Conservation (phyloP, 768 basidiomycete genomes). For the Albatrellus ellisii region DNA sequence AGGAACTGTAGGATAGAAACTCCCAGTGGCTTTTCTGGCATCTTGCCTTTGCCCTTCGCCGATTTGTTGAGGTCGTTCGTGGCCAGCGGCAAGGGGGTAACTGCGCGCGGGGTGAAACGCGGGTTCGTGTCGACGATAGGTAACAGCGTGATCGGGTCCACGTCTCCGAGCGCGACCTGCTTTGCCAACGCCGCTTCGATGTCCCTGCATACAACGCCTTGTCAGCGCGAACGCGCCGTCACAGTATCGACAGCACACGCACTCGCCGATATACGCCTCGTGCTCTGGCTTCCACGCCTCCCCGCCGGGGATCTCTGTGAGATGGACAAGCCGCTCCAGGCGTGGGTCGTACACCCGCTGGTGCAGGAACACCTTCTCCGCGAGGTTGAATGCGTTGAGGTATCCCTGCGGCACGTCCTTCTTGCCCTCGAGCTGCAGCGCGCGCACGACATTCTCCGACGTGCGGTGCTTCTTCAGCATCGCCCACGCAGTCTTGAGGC, state of each 20-base stretch:
- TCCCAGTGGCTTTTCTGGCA: constrained; percentile 14
- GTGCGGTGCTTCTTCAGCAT: constrained; percentile 79
- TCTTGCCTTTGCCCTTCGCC: constrained; percentile 33
- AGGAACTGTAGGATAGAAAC: constrained; percentile 47
- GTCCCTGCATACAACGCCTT: constrained; percentile 32
- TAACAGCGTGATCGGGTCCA: constrained; percentile 53
- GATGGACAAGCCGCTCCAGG: constrained; percentile 48
- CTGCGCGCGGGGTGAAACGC: constrained; percentile 37
- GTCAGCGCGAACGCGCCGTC: not conserved
- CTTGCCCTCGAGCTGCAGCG: constrained; percentile 71
- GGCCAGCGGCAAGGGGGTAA: constrained; percentile 28
- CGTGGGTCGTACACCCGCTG: constrained; percentile 85
- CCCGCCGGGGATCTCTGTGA: constrained; percentile 46
- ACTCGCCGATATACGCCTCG: constrained; percentile 70
- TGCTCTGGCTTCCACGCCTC: constrained; percentile 40
- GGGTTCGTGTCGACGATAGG: constrained; percentile 77
- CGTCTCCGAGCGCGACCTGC: constrained; percentile 50
- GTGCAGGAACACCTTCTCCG: constrained; percentile 87
- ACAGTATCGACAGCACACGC: constrained; percentile 14
- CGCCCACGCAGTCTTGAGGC: constrained; percentile 83
- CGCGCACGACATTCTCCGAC: constrained; percentile 69
- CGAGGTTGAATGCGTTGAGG: constrained; percentile 57
- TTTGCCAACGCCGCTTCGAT: constrained; percentile 52
- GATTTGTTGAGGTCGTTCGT: constrained; percentile 9
- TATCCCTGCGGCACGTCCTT: constrained; percentile 71